Conservation (phyloP, 129 eudicot genomes). For the Dittrichia graveolens region DNA sequence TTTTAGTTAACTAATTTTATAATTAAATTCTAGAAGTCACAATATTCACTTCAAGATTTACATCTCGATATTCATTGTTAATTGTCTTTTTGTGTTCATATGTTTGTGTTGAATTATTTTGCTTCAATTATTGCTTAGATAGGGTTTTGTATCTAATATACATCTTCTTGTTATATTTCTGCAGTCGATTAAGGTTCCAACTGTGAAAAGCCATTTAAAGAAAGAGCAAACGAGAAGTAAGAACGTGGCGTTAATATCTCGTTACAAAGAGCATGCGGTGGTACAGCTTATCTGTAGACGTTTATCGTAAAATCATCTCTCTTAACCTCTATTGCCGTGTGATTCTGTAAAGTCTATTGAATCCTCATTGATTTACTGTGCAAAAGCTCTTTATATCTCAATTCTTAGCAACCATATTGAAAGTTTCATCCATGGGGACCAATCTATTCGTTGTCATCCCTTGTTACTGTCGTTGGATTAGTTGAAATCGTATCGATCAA, state of each 20-base stretch:
- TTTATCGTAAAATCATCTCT: constrained; percentile 71
- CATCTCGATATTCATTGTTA: background rate
- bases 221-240: background rate
- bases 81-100: background rate
- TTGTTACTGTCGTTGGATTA: constrained; percentile 85
- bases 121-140: background rate
- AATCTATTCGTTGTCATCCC: constrained; percentile 73
- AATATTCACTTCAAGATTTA: background rate
- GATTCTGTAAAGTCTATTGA: constrained; percentile 58
- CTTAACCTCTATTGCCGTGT: constrained; percentile 85
- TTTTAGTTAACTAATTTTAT: background rate
- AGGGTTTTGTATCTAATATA: constrained; percentile 4
- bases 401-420: constrained; percentile 2
- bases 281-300: constrained; percentile 76
- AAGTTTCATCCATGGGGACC: constrained; percentile 69
- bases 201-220: too few species aligned
- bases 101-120: background rate
- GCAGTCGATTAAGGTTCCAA: constrained; percentile 14
- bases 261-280: constrained; percentile 75
- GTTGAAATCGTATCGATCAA: constrained; percentile 44
- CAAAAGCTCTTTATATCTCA: background rate
- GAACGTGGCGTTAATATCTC: constrained; percentile 44
- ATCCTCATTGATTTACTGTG: background rate
- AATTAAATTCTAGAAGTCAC: background rate
- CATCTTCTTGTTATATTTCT: background rate